Conservation (phyloP, 768 basidiomycete genomes). For the Nidularia pulvinata region DNA sequence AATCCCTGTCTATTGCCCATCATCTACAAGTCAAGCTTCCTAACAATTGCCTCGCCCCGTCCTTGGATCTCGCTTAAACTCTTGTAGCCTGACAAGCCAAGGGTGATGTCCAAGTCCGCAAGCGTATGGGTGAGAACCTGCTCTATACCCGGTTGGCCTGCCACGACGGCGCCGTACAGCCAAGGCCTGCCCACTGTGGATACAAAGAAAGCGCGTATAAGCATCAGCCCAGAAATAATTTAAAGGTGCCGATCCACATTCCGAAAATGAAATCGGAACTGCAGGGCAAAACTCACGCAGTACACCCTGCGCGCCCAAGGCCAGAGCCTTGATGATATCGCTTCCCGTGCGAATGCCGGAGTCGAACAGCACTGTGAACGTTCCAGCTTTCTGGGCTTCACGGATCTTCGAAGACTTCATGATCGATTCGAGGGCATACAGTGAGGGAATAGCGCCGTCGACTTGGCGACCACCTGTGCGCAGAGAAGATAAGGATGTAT, state of each 20-base stretch:
- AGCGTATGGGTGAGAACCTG: constrained; percentile 69
- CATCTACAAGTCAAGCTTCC: constrained; percentile 31
- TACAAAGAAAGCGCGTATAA: background rate
- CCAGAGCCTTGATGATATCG: constrained; percentile 84
- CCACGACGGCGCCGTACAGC: constrained; percentile 72
- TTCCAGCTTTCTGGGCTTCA: constrained; percentile 56
- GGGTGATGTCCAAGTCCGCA: constrained; percentile 65
- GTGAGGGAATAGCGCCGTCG: constrained; percentile 76
- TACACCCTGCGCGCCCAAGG: constrained; percentile 83
- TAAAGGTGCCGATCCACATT: background rate
- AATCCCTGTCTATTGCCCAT: no score
- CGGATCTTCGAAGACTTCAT: constrained; percentile 59
- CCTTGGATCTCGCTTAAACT: constrained; percentile 63
- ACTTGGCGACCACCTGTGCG: constrained; percentile 66
- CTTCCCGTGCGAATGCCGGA: constrained; percentile 84
- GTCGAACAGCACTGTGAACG: constrained; percentile 72
- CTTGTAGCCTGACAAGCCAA: constrained; percentile 62
- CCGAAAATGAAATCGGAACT: background rate
- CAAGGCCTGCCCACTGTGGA: constrained; percentile 68
- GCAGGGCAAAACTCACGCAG: constrained; percentile 46
- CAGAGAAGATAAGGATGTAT: background rate
- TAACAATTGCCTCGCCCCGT: constrained; percentile 49
- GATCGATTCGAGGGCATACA: constrained; percentile 71
- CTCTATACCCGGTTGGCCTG: constrained; percentile 74
- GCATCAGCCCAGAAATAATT: background rate